Conservation (phyloP, 306 rosid species). For the Glycine latifolia region DNA sequence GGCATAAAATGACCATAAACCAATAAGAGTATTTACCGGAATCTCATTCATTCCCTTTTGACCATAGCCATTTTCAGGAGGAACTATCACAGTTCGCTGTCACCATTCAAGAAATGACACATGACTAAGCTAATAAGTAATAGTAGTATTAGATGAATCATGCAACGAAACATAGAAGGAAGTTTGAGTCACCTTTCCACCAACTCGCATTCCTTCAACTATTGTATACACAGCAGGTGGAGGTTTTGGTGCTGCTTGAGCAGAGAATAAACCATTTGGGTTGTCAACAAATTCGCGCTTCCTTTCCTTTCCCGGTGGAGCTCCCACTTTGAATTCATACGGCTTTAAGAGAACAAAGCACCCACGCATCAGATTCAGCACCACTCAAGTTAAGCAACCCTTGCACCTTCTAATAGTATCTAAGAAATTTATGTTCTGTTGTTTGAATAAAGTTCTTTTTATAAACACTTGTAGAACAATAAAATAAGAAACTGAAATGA, state of each 20-base stretch:
- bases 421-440: no score
- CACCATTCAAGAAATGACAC: not conserved
- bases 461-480: no score
- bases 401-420: no score
- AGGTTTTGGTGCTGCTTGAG: conserved; percentile 98
- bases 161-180: no score
- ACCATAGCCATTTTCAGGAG: conserved; percentile 87
- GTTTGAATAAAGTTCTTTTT: no score
- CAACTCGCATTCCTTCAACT: conserved; percentile 89
- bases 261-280: conserved; percentile 92
- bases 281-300: conserved; percentile 91
- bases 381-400: no score
- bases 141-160: no score
- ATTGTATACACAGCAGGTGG: conserved; percentile 81
- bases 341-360: conserved; percentile 47
- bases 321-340: conserved; percentile 87
- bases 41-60: conserved; percentile 87
- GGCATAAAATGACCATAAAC: no score
- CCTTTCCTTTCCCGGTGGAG: conserved; percentile 92
- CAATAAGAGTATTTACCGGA: conserved; percentile 50
- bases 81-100: conserved; percentile 87
- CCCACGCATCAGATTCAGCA: no score
- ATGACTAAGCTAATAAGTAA: no score
- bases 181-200: conserved; percentile 73
- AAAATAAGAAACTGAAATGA: no score